Evolutionary conservation across 1,139 yeast genomes (phyloP).

Genomic region (Yamadazyma trypodendri): DNA sequence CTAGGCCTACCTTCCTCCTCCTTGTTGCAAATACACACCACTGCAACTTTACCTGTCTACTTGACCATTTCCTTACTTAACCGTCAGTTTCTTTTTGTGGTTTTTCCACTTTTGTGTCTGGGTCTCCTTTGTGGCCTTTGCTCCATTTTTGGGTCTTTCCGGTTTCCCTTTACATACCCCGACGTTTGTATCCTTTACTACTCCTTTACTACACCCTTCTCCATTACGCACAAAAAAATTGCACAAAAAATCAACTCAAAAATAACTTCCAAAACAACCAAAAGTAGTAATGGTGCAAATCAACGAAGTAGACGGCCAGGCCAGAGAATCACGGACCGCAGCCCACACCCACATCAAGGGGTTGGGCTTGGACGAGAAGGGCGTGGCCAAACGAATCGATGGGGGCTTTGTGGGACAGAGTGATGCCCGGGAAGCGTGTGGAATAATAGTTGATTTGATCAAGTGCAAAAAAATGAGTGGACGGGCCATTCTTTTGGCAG

Average conservation of each 20-base stretch:
- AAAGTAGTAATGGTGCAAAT: slow-evolving; percentile 79
- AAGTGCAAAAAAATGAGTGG: slow-evolving; percentile 94
- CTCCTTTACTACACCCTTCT: not conserved
- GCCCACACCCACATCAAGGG: slow-evolving; percentile 98
- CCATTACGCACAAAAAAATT: not conserved
- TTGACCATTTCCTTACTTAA: no score
- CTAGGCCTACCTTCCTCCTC: no score
- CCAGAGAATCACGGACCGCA: slow-evolving; percentile 78
- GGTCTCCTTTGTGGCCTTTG: no score
- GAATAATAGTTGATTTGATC: slow-evolving; percentile 89
- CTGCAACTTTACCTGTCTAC: no score
- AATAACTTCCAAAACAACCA: no score
- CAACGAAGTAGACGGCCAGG: slow-evolving; percentile 64
- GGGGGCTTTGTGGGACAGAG: slow-evolving; percentile 96
- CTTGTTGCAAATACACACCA: no score
- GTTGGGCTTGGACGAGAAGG: slow-evolving; percentile 88
- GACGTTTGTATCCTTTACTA: no score
- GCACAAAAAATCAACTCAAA: no score
- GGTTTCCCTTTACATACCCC: no score
- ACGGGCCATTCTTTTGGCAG: slow-evolving; percentile 91
- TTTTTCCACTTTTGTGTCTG: no score
- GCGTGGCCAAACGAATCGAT: slow-evolving; percentile 78
- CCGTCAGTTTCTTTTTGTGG: no score
- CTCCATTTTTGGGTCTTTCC: no score
- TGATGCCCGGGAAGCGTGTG: slow-evolving; percentile 97